Evolutionary conservation across 306 rosid genomes (phyloP), one percentile per base, ranked within the genome.

Genomic region (Ochetophila trinervis): DNA sequence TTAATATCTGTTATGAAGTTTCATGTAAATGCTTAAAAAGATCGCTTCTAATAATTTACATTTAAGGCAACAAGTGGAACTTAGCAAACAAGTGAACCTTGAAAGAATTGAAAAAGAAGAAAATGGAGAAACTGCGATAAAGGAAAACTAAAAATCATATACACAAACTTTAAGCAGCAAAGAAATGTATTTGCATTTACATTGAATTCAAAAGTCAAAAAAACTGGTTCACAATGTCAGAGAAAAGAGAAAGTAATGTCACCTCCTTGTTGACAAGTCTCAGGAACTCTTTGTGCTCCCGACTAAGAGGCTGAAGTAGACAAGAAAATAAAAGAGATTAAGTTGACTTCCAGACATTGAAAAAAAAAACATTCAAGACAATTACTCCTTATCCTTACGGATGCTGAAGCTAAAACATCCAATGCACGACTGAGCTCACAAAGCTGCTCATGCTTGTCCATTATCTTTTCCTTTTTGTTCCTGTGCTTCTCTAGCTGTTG

Each of bases 361-460:
- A 16, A 65, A 58, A 40, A 58, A 71, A 15, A 45, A 34, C 8
- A 20, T 12, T 35, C 23, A 20, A 63, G 21, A 63, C 23, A 65
- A 36, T 53, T 40, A 59, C 47, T 66, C 60, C 54, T 66, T 68
- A 69, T 77, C 71, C 92, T 90, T 87, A 93, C 99, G 78, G 99
- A 93, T 45, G 97, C 99, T 44, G 99, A 87, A 68, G 99, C 89
- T 78, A 93, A 84, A 81, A 93, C 96, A 72, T 97, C 96, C 80
- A 93, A 77, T 47, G 99, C 99, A 52, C 97, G 91, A 73, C 99
- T 93, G 69, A 93, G 70, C 77, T 93, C 96, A 44, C 96, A 90
- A 27, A 93, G 84, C 71, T 93, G 93, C 70, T 83, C 99, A 67
- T 90, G 85, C 80, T 88, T 83, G 78, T 93, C 99, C 49, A 73